phyloP scores from a whole-genome alignment of 2,329 filamentous ascomycete genomes.

The Fusarium sp. region DNA sequence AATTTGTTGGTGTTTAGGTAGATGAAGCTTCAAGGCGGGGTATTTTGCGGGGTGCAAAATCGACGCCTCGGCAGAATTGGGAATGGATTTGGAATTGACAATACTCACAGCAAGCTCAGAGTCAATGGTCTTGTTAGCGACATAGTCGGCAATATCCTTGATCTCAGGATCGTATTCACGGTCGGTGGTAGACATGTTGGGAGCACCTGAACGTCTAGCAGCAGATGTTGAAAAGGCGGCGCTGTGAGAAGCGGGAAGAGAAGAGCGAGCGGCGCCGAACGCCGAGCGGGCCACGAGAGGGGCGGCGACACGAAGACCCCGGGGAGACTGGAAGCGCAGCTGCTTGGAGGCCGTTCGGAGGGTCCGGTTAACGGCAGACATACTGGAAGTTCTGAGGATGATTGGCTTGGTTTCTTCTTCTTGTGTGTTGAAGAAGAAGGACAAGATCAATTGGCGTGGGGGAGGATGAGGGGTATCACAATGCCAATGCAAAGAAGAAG shows the following conservation, averaged over 20 bases:
- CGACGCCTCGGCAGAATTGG: slow-evolving; percentile 13
- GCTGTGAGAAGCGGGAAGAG: slow-evolving; percentile 54
- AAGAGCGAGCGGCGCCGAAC: slow-evolving; percentile 51
- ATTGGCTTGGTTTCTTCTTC: slow-evolving; percentile 21
- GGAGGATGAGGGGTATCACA: slow-evolving; percentile 36
- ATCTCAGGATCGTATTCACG: slow-evolving; percentile 91
- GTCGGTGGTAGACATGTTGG: slow-evolving; percentile 63
- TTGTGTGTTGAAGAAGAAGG: slow-evolving; percentile 27
- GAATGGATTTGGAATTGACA: not conserved
- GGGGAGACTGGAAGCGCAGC: slow-evolving; percentile 61
- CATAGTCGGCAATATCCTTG: slow-evolving; percentile 93
- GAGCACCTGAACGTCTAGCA: slow-evolving; percentile 62
- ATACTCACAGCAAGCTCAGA: slow-evolving; percentile 89
- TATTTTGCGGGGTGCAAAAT: slow-evolving; percentile 41
- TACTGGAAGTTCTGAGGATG: slow-evolving; percentile 48
- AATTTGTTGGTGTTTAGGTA: slow-evolving; percentile 17
- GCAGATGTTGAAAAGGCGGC: slow-evolving; percentile 65
- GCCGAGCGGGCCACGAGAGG: slow-evolving; percentile 54
- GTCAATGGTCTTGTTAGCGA: slow-evolving; percentile 90
- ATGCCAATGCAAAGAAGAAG: slow-evolving; percentile 4
- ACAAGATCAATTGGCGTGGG: slow-evolving; percentile 24
- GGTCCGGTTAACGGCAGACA: slow-evolving; percentile 69
- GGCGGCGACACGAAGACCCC: slow-evolving; percentile 55
- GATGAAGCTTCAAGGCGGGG: slow-evolving; percentile 31
- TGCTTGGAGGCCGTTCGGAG: slow-evolving; percentile 68